Evolutionary conservation across 2,329 filamentous ascomycete species (phyloP).

Genomic region (Scedosporium dehoogii): DNA sequence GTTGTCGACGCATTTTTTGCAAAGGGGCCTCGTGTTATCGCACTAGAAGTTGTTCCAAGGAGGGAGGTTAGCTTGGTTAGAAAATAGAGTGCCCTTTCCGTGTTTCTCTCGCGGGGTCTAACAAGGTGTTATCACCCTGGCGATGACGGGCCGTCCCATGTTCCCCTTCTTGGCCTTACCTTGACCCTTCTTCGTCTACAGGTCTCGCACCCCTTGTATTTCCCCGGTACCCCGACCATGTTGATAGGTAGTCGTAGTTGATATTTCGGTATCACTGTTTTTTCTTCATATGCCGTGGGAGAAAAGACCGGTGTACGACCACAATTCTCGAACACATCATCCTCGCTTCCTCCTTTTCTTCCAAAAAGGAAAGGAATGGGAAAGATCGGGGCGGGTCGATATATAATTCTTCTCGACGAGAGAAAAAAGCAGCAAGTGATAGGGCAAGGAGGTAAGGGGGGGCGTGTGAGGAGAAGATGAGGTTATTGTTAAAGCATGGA

Average conservation of each 20-base stretch:
- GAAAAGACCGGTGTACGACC: not conserved
- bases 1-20: slow-evolving; percentile 48
- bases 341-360: not conserved
- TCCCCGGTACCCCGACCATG: slow-evolving; percentile 54
- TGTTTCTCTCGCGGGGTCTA: not conserved
- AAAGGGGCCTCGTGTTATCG: slow-evolving; percentile 50
- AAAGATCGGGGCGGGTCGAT: not conserved
- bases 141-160: not conserved
- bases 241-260: slow-evolving; percentile 8
- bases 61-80: not conserved
- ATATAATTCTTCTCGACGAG: not conserved
- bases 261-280: not conserved
- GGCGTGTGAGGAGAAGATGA: not conserved
- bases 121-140: not conserved
- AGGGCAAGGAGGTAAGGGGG: not conserved
- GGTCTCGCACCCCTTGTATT: slow-evolving; percentile 56
- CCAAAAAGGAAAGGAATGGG: not conserved
- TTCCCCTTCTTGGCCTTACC: slow-evolving; percentile 21
- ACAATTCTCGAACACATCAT: not conserved
- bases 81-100: not conserved
- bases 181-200: slow-evolving; percentile 50
- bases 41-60: slow-evolving; percentile 30
- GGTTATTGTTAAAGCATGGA: not conserved
- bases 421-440: not conserved
- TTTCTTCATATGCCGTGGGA: not conserved